Evolutionary conservation across 1,284 basidiomycete genomes (phyloP), one percentile per base, ranked within the genome.

Genomic region (Malassezia brasiliensis): DNA sequence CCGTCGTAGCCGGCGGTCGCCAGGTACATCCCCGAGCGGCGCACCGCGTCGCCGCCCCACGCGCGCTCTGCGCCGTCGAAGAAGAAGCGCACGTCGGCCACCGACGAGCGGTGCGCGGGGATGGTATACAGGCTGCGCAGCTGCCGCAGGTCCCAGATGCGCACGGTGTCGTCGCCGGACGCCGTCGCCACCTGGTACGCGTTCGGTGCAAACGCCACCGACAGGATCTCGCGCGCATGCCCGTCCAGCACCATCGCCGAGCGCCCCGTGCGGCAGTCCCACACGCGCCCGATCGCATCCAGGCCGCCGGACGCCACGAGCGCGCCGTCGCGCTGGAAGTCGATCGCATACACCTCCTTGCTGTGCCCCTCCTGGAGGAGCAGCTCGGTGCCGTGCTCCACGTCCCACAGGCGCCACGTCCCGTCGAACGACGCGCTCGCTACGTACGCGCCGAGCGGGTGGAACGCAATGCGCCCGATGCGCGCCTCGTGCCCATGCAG

Each of bases 171-270:
- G 76, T 99, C 94, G 44, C 89, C 90, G 1, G 90, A 86, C 20
- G 91, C 93, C 0, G 93, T 94, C 7, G 90, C 93, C 45, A 98
- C 84, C 80, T 98, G 93, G 73, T 93, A 93, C 47, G 90, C 90
- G 67, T 94, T 98, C 7, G 93, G 90, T 19, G 90, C 90, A 76
- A 96, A 98, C 57, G 85, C 85, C 67, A 96, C 86, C 1, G 87
- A 79, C 56, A 90, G 86, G 59, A 99, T 91, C 60, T 90, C 86
- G 75, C 93, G 85, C 3, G 91, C 88, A 66, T 99, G 94, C 0
- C 94, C 94, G 65, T 96, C 93, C 17, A 99, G 82, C 1, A 98
- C 89, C 91, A 98, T 96, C 0, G 90, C 90, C 1, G 93, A 94
- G 67, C 88, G 80, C 0, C 94, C 94, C 6, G 91, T 94, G 44